A percentile compares a stretch with the other conserved stretches of the same genome.
These are phyloP conservation scores for Colletotrichum simmondsii DNA, from an alignment of 2,329 filamentous ascomycete species.

Conservation along the genomic window DNA sequence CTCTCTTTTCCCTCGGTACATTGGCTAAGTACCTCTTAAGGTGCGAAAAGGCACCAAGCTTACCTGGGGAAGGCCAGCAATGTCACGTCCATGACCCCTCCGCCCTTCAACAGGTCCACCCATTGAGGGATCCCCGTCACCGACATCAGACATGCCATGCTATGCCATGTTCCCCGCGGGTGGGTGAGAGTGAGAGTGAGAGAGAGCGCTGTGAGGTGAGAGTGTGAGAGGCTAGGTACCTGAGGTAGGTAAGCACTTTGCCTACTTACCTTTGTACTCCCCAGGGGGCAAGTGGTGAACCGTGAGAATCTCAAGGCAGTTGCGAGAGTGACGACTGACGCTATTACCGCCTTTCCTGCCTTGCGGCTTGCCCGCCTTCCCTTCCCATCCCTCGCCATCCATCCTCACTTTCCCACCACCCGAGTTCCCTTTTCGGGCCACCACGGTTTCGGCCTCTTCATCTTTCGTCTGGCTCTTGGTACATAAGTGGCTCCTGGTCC, in stretches of 20 bases:
- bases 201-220: no score
- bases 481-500: slow-evolving; percentile 31
- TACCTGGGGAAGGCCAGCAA: not conserved
- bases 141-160: slow-evolving; percentile 1
- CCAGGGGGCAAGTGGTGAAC: not conserved
- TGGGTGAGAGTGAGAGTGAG: no score
- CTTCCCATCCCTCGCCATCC: slow-evolving; percentile 2
- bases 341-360: slow-evolving; percentile 24
- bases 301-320: not conserved
- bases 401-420: slow-evolving; percentile 6
- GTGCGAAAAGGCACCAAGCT: not conserved
- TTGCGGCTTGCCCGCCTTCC: slow-evolving; percentile 12
- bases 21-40: not conserved
- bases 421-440: slow-evolving; percentile 2
- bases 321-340: slow-evolving; percentile 23
- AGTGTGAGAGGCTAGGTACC: no score
- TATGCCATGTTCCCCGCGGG: not conserved
- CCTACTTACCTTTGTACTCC: no score
- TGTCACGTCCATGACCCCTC: not conserved
- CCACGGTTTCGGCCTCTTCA: slow-evolving; percentile 24
- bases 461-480: slow-evolving; percentile 5
- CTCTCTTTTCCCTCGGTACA: slow-evolving; percentile 14
- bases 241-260: no score
- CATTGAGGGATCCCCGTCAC: slow-evolving; percentile 8
- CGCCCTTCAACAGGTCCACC: not conserved